phyloP scores from a whole-genome alignment of 129 eudicot genomes.

The Pseudognaphalium luteoalbum region DNA sequence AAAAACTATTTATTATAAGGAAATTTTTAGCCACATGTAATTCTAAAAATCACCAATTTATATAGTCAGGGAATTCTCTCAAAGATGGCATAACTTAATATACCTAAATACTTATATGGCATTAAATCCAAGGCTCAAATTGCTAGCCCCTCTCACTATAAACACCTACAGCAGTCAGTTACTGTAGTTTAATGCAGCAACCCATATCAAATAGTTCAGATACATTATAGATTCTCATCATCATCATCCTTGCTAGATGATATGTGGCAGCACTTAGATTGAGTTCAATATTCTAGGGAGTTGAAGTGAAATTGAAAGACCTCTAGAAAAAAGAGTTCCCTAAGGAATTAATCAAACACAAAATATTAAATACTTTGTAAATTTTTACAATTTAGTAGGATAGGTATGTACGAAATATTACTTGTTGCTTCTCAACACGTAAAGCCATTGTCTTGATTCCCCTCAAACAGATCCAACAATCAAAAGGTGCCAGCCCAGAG shows the following conservation, averaged over 20 bases:
- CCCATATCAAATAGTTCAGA: neutral
- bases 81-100: too few relatives aligned
- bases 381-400: constrained; percentile 18
- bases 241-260: neutral
- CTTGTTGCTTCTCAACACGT: constrained; percentile 98
- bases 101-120: too few relatives aligned
- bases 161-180: neutral
- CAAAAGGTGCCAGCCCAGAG: constrained; percentile 89
- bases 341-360: neutral
- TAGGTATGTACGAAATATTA: constrained; percentile 22
- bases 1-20: too few relatives aligned
- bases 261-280: neutral
- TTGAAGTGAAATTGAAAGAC: constrained; percentile 6
- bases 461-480: constrained; percentile 95
- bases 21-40: too few relatives aligned
- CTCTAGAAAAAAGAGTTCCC: neutral
- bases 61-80: too few relatives aligned
- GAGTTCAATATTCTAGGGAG: neutral
- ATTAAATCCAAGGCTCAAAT: too few relatives aligned
- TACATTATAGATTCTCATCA: neutral
- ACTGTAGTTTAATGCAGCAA: neutral
- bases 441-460: constrained; percentile 98
- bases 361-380: neutral
- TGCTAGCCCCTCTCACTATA: too few relatives aligned
- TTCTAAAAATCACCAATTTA: too few relatives aligned